Base-by-base conservation (phyloP, 495 filamentous ascomycete genomes). In the Tuber magnatum region DNA sequence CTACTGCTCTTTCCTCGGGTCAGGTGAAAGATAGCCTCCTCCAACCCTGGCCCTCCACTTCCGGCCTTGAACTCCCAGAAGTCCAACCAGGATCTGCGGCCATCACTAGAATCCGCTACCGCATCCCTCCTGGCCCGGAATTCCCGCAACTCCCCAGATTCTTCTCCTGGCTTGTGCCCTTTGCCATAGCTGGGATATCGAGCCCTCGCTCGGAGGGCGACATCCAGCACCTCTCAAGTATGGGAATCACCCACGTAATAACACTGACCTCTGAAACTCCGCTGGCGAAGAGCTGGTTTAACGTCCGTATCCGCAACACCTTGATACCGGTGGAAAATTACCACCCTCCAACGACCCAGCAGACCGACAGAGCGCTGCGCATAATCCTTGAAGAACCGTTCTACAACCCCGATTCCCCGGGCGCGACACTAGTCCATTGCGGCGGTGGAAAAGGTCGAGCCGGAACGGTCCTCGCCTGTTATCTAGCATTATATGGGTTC, bases 381-480 rank as follows among this genome's bases (percentile, higher is more conserved):
- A 14, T 75, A 40, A 75, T 80, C 35, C 32, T 73, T n/a, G 28
- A 71, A 3, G 77, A 77, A 28, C 68, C 77, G 3, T 51, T 38
- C 38, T 16, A 70, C 28, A 28, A 70, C 40, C 46, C 69, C 5
- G 71, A 48, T 0, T n/a, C 7, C 20, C 43, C 44, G 1, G 76
- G 76, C 16, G 40, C 39, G 8, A 78, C 76, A 3, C 71, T 80
- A 20, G 73, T 80, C 22, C 78, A 80, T 48, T 80, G 78, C 70
- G 78, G 78, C n/a, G 78, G 76, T 38, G 78, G 78, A 10, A 80
- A 80, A 43, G 78, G 78, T n/a, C 78, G 78, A 3, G 76, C 78
- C 8, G 78, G 78, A 16, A 78, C 76, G 3, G 69, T 80, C 14
- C 75, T 80, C n/a, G 75, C 76, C 9, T 75, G 72, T 42, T 80